Conservation (phyloP, 2,329 filamentous ascomycete genomes). For the Orbilia blumenaviensis region DNA sequence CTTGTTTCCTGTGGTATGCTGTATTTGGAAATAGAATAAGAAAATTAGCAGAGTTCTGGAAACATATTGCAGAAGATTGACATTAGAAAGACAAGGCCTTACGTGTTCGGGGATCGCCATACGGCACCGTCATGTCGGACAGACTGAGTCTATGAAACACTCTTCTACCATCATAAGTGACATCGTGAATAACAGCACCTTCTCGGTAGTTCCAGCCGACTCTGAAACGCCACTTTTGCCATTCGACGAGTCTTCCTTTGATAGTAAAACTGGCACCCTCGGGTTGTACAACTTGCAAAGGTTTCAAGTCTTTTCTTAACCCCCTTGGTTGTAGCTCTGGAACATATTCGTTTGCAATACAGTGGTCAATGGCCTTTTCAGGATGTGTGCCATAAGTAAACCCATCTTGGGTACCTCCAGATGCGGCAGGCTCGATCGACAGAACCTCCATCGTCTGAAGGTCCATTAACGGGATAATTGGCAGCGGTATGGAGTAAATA, state of each 20-base stretch:
- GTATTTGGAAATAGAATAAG: conserved; percentile 27
- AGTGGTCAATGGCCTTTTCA: conserved; percentile 64
- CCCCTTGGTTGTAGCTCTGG: conserved; percentile 66
- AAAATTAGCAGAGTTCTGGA: conserved; percentile 29
- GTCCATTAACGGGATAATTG: conserved; percentile 70
- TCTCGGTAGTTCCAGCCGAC: conserved; percentile 68
- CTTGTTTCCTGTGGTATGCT: conserved; percentile 75
- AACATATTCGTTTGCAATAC: conserved; percentile 63
- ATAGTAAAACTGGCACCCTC: conserved; percentile 74
- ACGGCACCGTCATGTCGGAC: conserved; percentile 71
- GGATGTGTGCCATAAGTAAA: conserved; percentile 62
- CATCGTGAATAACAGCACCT: conserved; percentile 74
- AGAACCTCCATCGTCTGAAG: conserved; percentile 67
- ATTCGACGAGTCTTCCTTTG: conserved; percentile 64
- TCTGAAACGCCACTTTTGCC: conserved; percentile 76
- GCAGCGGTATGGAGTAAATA: conserved; percentile 71
- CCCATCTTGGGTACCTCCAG: conserved; percentile 65
- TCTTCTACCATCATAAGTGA: conserved; percentile 70
- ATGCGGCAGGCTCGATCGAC: conserved; percentile 69
- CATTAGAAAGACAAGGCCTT: background rate
- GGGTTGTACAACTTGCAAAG: conserved; percentile 76
- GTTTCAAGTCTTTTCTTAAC: conserved; percentile 69
- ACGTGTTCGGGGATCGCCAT: conserved; percentile 68
- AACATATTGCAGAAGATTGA: conserved; percentile 24
- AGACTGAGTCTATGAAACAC: conserved; percentile 74